Evolutionary conservation across 345 rosid species (phyloP).

Genomic region (Murraya koenigii): DNA sequence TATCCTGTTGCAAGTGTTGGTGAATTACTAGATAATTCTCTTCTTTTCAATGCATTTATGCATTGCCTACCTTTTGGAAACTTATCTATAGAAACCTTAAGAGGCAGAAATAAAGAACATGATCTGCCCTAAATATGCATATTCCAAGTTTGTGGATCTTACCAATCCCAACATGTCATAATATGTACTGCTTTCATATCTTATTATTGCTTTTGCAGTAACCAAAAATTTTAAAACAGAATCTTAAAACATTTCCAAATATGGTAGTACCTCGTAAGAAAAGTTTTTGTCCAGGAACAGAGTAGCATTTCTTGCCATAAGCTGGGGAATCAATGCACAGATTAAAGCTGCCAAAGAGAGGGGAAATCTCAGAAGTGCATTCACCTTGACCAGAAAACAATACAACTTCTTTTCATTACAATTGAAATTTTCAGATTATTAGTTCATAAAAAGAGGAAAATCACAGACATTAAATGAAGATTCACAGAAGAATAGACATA

Average conservation of each 20-base stretch:
- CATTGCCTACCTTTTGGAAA: neutral
- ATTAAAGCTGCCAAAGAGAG: constrained; percentile 62
- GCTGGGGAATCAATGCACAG: constrained; percentile 83
- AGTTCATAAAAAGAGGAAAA: neutral
- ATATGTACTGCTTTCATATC: neutral
- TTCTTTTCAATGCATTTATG: neutral
- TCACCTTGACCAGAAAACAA: neutral
- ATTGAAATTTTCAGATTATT: neutral
- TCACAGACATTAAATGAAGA: constrained; percentile 2
- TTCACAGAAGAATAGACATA: constrained; percentile 36
- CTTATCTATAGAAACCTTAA: neutral
- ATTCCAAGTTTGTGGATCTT: neutral
- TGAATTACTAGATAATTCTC: neutral
- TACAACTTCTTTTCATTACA: neutral
- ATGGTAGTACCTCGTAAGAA: constrained; percentile 62
- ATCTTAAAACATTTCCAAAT: constrained; percentile 10
- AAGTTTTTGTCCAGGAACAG: constrained; percentile 74
- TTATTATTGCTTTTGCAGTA: neutral
- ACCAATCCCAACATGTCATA: neutral
- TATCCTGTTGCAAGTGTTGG: neutral
- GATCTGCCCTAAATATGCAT: neutral
- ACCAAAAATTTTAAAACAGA: constrained; percentile 1
- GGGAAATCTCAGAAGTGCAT: constrained; percentile 8
- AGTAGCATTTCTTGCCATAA: constrained; percentile 77
- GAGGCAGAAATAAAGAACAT: neutral